A percentile compares a stretch with the other conserved stretches of the same genome.
Conservation (phyloP, 441 rosid species). For the Pelargonium australe region DNA sequence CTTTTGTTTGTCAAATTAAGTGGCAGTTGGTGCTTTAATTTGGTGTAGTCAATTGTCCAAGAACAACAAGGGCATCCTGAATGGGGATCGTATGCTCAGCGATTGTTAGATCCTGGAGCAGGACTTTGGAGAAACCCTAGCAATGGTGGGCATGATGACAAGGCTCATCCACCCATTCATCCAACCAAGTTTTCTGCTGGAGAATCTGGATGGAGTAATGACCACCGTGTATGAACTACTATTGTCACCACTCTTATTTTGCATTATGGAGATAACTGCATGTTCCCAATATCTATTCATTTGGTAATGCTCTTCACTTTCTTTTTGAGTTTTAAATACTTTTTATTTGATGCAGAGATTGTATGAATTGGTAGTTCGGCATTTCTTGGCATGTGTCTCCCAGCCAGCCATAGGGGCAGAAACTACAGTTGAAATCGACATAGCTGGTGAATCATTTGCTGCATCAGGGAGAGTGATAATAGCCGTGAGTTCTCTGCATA, state of each 20-base stretch:
- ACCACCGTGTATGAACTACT: constrained; percentile 59
- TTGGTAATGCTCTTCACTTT: constrained; percentile 10
- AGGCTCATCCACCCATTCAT: constrained; percentile 98
- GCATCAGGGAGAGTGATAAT: constrained; percentile 84
- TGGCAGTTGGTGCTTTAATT: constrained; percentile 22
- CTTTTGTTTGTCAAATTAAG: constrained; percentile 11
- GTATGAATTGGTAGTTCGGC: constrained; percentile 93
- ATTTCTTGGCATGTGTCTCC: constrained; percentile 92
- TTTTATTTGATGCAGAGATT: constrained; percentile 48
- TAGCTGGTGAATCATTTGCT: constrained; percentile 83
- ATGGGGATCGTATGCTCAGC: constrained; percentile 89
- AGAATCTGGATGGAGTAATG: constrained; percentile 78
- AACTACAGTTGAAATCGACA: constrained; percentile 83
- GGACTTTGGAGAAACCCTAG: constrained; percentile 92
- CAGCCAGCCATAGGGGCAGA: constrained; percentile 96
- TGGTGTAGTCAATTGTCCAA: constrained; percentile 61
- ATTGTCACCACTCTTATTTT: constrained; percentile 1
- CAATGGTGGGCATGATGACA: constrained; percentile 93
- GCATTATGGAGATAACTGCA: not conserved
- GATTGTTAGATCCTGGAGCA: constrained; percentile 59
- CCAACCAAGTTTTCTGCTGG: constrained; percentile 91
- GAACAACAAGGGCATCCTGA: constrained; percentile 79
- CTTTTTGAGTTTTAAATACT: constrained; percentile 15
- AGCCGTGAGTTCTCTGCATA: constrained; percentile 52
- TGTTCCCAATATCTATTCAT: constrained; percentile 12